phyloP scores from a whole-genome alignment of 225 moss, liverwort and hornwort genomes.

The Straminergon stramineum region DNA sequence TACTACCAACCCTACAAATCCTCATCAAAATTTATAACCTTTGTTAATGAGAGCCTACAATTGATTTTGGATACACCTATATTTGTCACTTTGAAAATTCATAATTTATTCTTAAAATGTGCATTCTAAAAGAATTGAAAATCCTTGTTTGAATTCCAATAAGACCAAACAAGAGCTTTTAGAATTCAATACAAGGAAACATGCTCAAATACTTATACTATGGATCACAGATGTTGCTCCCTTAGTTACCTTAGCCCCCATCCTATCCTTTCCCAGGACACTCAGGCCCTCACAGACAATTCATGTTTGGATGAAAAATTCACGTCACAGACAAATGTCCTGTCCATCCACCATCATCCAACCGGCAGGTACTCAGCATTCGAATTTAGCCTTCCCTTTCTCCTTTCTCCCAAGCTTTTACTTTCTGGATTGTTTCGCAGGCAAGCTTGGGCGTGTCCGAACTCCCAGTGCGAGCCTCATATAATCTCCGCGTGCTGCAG shows the following conservation, averaged over 20 bases:
- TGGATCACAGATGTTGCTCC: neutral
- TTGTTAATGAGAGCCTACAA: accelerated
- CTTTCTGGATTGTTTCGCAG: neutral
- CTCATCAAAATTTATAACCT: neutral
- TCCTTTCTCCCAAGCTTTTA: neutral
- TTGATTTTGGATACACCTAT: neutral
- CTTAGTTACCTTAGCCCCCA: neutral
- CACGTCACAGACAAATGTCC: neutral
- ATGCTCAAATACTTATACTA: neutral
- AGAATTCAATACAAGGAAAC: neutral
- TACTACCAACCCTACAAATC: accelerated
- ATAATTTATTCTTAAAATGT: neutral
- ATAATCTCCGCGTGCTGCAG: conserved; percentile 7
- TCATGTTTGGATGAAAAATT: neutral
- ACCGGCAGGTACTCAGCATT: neutral
- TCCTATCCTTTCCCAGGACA: neutral
- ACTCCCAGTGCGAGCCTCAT: neutral
- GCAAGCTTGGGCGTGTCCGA: neutral
- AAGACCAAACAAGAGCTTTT: neutral
- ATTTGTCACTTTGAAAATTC: neutral
- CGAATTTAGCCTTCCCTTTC: neutral
- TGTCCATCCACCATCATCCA: neutral
- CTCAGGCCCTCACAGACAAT: neutral
- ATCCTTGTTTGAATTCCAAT: accelerated
- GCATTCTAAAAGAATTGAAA: neutral